Evolutionary conservation across 176 grass and related monocot species (phyloP), one percentile per base, ranked within the genome.

Genomic region (Oryza glaberrima): DNA sequence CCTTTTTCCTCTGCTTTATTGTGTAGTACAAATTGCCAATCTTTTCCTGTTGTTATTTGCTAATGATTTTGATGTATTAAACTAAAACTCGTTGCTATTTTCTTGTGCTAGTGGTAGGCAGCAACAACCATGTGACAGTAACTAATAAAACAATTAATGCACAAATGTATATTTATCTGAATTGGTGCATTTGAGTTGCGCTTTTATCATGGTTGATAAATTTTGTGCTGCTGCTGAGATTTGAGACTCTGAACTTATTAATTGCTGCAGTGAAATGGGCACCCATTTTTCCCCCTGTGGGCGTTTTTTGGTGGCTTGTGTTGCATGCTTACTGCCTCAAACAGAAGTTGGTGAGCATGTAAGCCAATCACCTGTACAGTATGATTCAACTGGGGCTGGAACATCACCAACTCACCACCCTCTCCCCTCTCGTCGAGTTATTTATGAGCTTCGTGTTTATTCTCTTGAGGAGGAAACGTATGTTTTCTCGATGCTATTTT

Each of bases 371-470:
- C 93, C 87, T 75, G 68, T 92, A 79, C 90, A 94, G 20, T 87
- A 90, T 77, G 91, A 96, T 81, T 87, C 87, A 87, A 83, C 76
- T 32, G 93, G 93, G 35, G 79, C 90, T 80, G 92, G 87, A 84
- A 89, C 93, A 60, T 98, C 96, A 77, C 96, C 96, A 76, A 99
- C 96, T 82, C 93, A 84, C 51, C 96, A 96, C 54, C 94, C 96
- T 76, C 85, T 94, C 88, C 89, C 93, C 43, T 95, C 96, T 52
- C 83, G 96, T 23, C 92, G 91, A 77, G 89, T 99, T 84, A 99
- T 96, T 30, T 99, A 99, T 80, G 96, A 99, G 79, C 96, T 99
- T 88, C 91, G 96, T 51, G 91, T 99, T 69, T 99, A 99, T 92
- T 99, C 96, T 71, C 93, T 99, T 46, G 94, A 99, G 92, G 86